Evolutionary conservation across 352 stramenopile genomes (phyloP), one percentile per base, ranked within the genome.

Genomic region (Plasmopara viticola): DNA sequence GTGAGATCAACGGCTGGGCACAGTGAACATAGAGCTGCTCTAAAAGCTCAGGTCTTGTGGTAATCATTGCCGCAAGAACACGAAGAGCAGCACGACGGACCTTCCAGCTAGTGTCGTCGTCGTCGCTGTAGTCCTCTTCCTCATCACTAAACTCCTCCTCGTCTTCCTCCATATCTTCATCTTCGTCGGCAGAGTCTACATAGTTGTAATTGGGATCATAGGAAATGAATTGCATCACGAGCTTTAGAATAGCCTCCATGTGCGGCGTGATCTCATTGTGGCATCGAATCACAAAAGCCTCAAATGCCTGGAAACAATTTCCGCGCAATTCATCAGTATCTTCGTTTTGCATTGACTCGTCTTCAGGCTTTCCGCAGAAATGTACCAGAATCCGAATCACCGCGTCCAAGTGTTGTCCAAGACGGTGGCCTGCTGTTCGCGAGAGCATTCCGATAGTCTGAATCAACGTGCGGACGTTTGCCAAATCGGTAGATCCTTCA

Each of bases 161-260:
- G 17, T 94, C 84, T 12, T 94, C 82, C 33, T 95, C 86, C 48
- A 89, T 85, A 10, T 78, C 71, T 44, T 91, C 87, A 31, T 88
- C 90, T 57, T 94, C 86, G 30, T 98, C 87, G 17, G 96, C 88
- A 20, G 91, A 94, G 51, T 96, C 87, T 17, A 90, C 94, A 53
- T 99, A 99, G 60, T 92, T 96, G 75, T 99, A 99, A 69, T 99
- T 99, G 0, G 96, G 96, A 62, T 99, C 96, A 67, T 98, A 99
- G 56, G 87, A 95, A 74, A 98, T 97, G 60, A 98, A 99, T 17
- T 81, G 75, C 53, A 96, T 82, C 13, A 84, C 75, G 9, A 95
- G 74, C 42, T 87, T 72, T 45, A 98, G 67, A 53, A 99, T 98
- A 28, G 72, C 67, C 41, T 90, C 73, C 49, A 98, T 79, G 64